Evolutionary conservation across 1,284 basidiomycete genomes (phyloP).

Genomic region (Ustilago bromivora): DNA sequence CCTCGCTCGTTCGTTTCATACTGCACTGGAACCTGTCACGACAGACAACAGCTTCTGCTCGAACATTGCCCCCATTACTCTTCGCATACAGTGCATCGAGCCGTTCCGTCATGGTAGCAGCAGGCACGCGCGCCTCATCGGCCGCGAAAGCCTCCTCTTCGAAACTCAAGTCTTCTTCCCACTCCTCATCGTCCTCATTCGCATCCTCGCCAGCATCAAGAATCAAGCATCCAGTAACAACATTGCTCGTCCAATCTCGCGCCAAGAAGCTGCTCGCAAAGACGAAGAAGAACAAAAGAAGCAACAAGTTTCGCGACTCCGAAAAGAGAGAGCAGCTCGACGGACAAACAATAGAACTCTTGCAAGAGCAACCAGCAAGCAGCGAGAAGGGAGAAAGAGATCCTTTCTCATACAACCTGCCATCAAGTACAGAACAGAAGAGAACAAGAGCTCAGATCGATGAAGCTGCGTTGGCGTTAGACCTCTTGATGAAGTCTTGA

Average conservation of each 20-base stretch:
- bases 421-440: slow-evolving; percentile 15
- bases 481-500: slow-evolving; percentile 35
- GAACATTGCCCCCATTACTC: no score
- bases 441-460: slow-evolving; percentile 34
- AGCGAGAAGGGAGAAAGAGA: background rate
- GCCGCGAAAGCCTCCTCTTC: background rate
- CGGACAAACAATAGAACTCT: slow-evolving; percentile 19
- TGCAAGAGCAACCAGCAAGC: background rate
- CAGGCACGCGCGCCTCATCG: slow-evolving; percentile 1
- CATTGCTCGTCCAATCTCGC: slow-evolving; percentile 20
- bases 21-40: background rate
- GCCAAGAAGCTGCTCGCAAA: slow-evolving; percentile 20
- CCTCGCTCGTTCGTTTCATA: background rate
- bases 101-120: slow-evolving; percentile 12
- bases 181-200: slow-evolving; percentile 12
- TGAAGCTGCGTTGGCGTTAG: slow-evolving; percentile 26
- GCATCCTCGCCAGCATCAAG: slow-evolving; percentile 7
- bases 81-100: background rate
- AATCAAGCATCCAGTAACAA: background rate
- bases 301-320: slow-evolving; percentile 36
- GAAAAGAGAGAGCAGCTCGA: slow-evolving; percentile 26
- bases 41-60: no score
- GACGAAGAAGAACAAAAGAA: slow-evolving; percentile 9
- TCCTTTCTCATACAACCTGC: slow-evolving; percentile 26
- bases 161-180: slow-evolving; percentile 16